A percentile compares a stretch with the other conserved stretches of the same genome.
These are phyloP conservation scores for Hypoxylon sp. DNA, from an alignment of 2,329 filamentous ascomycete species.

Conservation along the genomic window DNA sequence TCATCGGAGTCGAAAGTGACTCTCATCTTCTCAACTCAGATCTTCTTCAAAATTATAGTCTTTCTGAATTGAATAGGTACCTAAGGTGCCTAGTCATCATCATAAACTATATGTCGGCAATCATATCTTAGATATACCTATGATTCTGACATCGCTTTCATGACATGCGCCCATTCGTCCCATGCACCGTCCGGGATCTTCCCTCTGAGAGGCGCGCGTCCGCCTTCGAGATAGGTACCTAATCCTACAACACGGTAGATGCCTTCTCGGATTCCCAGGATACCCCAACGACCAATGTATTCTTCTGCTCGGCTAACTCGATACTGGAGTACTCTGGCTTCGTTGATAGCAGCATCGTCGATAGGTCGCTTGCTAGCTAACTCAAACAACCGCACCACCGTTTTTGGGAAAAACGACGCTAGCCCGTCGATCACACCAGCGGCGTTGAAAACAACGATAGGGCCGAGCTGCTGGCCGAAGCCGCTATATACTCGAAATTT, in stretches of 20 bases:
- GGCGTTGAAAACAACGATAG: slow-evolving; percentile 73
- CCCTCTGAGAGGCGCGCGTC: slow-evolving; percentile 70
- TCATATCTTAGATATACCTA: neutral
- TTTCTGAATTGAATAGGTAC: neutral
- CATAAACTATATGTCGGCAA: neutral
- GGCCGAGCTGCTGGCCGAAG: slow-evolving; percentile 76
- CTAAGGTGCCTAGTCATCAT: too few species aligned
- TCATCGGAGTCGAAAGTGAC: too few species aligned
- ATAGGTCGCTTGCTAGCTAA: slow-evolving; percentile 57
- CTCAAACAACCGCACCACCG: slow-evolving; percentile 70
- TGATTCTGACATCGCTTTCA: slow-evolving; percentile 53
- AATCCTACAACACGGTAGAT: slow-evolving; percentile 69
- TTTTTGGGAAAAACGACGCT: slow-evolving; percentile 75
- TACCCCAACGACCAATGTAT: slow-evolving; percentile 72
- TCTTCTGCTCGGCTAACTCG: slow-evolving; percentile 67
- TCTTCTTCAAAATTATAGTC: neutral
- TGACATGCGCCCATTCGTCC: slow-evolving; percentile 53
- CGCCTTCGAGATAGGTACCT: slow-evolving; percentile 71
- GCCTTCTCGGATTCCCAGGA: slow-evolving; percentile 74
- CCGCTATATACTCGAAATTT: slow-evolving; percentile 76
- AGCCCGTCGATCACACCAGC: slow-evolving; percentile 77
- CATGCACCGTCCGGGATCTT: slow-evolving; percentile 70
- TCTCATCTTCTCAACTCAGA: neutral
- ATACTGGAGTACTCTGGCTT: slow-evolving; percentile 72
- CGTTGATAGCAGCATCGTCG: slow-evolving; percentile 62